phyloP scores from a whole-genome alignment of 805 yeast genomes.

The Saccharomycopsis malanga region DNA sequence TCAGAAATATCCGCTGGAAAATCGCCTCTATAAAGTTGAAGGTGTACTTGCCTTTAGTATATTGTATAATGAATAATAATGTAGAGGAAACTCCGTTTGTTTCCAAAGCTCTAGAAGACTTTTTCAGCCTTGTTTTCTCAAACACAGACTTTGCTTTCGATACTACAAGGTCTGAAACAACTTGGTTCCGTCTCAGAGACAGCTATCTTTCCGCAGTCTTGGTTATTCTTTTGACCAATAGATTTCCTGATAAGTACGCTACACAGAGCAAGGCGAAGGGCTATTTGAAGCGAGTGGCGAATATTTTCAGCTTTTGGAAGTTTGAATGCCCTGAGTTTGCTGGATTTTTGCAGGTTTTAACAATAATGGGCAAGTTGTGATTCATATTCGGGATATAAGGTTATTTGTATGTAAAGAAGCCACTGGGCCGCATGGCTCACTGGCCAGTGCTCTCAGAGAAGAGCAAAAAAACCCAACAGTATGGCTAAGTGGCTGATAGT shows the following conservation, averaged over 20 bases:
- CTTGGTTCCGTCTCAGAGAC: constrained; percentile 7
- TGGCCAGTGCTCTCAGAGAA: too few relatives aligned
- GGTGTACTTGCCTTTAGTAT: not conserved
- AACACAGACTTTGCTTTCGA: too few relatives aligned
- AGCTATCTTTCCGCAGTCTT: not conserved
- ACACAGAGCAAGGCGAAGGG: not conserved
- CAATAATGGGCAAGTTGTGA: too few relatives aligned
- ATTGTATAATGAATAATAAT: not conserved
- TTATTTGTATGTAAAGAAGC: too few relatives aligned
- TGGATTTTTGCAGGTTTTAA: not conserved
- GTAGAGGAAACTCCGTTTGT: too few relatives aligned
- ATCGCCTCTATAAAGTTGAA: not conserved
- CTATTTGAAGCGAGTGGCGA: not conserved
- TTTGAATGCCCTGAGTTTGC: constrained; percentile 7
- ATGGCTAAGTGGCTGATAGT: too few relatives aligned
- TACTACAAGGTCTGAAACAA: not conserved
- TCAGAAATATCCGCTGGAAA: not conserved
- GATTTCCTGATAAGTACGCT: not conserved
- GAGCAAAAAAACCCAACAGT: too few relatives aligned
- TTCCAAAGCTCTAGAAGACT: too few relatives aligned
- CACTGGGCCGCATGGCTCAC: too few relatives aligned
- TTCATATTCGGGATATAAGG: too few relatives aligned
- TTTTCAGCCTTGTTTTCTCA: too few relatives aligned
- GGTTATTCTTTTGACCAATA: not conserved
- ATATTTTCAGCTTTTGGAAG: constrained; percentile 4